Base-by-base conservation (phyloP, 768 basidiomycete genomes). In the Suillus clintonianus region DNA sequence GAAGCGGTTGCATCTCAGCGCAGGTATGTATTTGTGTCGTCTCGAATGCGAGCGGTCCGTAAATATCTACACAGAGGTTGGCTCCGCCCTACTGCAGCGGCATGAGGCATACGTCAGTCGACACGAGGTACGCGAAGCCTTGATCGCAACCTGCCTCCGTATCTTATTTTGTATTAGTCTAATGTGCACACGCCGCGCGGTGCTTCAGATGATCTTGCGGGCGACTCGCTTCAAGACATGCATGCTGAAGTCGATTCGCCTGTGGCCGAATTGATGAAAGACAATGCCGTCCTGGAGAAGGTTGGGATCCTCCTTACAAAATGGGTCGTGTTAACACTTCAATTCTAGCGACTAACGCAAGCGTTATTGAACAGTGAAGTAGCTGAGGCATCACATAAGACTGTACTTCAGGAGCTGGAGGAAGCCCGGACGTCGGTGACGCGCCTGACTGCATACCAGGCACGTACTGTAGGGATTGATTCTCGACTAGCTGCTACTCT, bases 51-150 rank as follows among this genome's bases (percentile, higher is more conserved):
- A 39, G 32, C n/a, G 39, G 34, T 41, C 51, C 56, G 42, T 43
- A 65, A 59, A 69, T 42, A 37, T 62, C 27, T 10, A 51, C 62
- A 32, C 67, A 94, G 94, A 96, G 82, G 89, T 97, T 34, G 95
- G 95, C 14, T 92, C 95, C 75, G 95, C 95, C 5, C 77, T 97
- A 54, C 76, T 97, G 55, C 88, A 91, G 70, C 81, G 89, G 64
- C 94, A 96, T 72, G 95, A 96, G 77, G 91, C 90, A 4, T 93
- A 92, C 75, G 87, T 94, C 34, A 86, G 89, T 55, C 83, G 83
- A 70, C 85, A 88, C 62, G 87, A 91, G 84, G 88, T 86, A 67
- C 53, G 82, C 76, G 39, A 60, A 32, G 58, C 63, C 62, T 58
- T 58, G 63, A 3, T 60, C 50, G 30, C 61, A 63, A 62, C 55